These are phyloP conservation scores for Crucibulum laeve DNA, from an alignment of 768 basidiomycete genomes.

Conservation along the genomic window DNA sequence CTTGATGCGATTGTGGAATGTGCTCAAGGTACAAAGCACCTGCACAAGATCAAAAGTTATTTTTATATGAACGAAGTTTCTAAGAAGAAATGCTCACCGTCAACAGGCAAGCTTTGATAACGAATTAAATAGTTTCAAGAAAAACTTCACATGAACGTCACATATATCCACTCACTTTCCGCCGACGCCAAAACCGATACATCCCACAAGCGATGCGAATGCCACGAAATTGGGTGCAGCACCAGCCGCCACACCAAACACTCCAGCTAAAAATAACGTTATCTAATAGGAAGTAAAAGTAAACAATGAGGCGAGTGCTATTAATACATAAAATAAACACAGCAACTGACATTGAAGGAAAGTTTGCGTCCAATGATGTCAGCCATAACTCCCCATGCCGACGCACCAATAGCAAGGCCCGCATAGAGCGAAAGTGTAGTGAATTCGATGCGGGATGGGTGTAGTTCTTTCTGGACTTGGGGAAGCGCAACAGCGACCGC, in stretches of 20 bases:
- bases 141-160: no score
- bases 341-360: constrained; percentile 39
- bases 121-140: no score
- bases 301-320: no score
- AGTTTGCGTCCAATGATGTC: constrained; percentile 43
- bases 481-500: constrained; percentile 41
- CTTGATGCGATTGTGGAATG: constrained; percentile 38
- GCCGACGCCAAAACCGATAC: constrained; percentile 45
- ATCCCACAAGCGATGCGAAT: constrained; percentile 41
- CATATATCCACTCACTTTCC: constrained; percentile 49
- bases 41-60: constrained; percentile 8
- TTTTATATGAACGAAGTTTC: no score
- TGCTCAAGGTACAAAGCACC: constrained; percentile 42
- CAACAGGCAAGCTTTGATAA: no score
- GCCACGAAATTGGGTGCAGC: constrained; percentile 41
- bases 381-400: constrained; percentile 43
- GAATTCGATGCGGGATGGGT: constrained; percentile 39
- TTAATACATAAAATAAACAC: no score
- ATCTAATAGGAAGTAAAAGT: no score
- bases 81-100: no score
- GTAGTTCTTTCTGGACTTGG: constrained; percentile 37
- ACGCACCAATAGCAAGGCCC: constrained; percentile 45
- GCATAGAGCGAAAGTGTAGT: constrained; percentile 42
- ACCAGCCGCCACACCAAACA: constrained; percentile 50
- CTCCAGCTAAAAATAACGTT: constrained; percentile 29